Percentiles rank a stretch among this genome's conserved stretches.
phyloP scores from a whole-genome alignment of 1,139 yeast genomes.

The Entelexis paramagnoliae region DNA sequence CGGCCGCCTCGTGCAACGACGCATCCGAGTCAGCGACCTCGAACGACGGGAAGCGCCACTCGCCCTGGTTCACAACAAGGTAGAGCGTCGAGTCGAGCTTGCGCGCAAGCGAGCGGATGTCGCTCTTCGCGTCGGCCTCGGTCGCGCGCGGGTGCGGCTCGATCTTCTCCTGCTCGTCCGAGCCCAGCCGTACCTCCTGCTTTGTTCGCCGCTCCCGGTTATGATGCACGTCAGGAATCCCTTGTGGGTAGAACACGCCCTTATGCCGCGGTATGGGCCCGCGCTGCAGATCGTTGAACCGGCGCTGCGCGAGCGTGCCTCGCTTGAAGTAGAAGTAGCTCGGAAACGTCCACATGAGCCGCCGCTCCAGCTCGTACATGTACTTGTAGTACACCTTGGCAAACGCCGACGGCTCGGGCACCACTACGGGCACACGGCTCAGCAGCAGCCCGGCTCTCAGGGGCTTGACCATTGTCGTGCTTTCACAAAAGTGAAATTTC shows the following conservation, averaged over 20 bases:
- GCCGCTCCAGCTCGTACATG: constrained; percentile 73
- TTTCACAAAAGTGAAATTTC: constrained; percentile 3
- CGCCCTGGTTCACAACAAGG: constrained; percentile 46
- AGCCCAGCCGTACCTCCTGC: constrained; percentile 65
- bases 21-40: constrained; percentile 38
- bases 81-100: constrained; percentile 70
- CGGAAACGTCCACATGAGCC: constrained; percentile 97
- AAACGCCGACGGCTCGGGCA: constrained; percentile 62
- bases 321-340: constrained; percentile 82
- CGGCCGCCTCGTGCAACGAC: constrained; percentile 58
- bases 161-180: constrained; percentile 55
- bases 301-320: constrained; percentile 83
- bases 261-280: constrained; percentile 66
- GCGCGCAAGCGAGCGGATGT: constrained; percentile 64
- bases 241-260: constrained; percentile 67
- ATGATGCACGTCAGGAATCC: constrained; percentile 76
- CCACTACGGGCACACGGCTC: constrained; percentile 73
- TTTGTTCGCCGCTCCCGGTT: constrained; percentile 80
- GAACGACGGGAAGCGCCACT: constrained; percentile 75
- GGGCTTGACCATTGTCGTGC: constrained; percentile 20
- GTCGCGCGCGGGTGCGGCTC: constrained; percentile 63
- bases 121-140: constrained; percentile 58
- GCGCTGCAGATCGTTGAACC: constrained; percentile 62
- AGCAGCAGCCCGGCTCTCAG: constrained; percentile 43
- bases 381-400: constrained; percentile 71